Evolutionary conservation across 2,329 filamentous ascomycete species (phyloP), one percentile per base, ranked within the genome.

Genomic region (Rutstroemia sp.): DNA sequence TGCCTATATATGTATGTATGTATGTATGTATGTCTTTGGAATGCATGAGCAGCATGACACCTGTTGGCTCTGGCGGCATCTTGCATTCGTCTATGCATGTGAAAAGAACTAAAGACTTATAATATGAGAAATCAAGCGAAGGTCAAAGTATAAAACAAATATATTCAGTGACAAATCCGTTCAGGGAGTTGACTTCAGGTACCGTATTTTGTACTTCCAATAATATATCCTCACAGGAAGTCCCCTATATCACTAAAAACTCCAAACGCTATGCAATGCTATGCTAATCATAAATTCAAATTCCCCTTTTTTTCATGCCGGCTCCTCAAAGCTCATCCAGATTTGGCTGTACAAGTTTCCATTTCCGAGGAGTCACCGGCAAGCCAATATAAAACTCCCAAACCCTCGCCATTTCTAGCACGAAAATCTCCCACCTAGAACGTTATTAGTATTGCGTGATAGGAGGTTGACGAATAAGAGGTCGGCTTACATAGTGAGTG

Each of bases 321-420:
- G 18, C 7, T 8, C 12, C 37, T 25, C 21, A 76, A 58, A 78
- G 65, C 61, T 79, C 76, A 61, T 76, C 72, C 42, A 69, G 63
- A 41, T 58, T 67, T 19, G 68, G 69, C 18, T 54, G 57, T 50
- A 62, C 59, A 27, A 68, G 55, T 18, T 68, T n/a, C 83, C 83
- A 87, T 19, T 71, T 74, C 46, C 82, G 73, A 19, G 78, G 77
- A 25, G 75, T 74, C 4, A 85, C 77, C 14, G 80, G 79, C 57
- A 82, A 68, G n/a, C 85, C 85, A 42, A 86, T 70, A 77, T 82
- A 88, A 67, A 74, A 85, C 53, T 79, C 75, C 74, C 80, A 86
- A 27, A 82, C 62, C 41, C 83, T 75, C 25, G 71, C 72, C 6
- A 75, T 56, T 67, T 87, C 85, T 4, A 78, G 69, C 25, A 79